Evolutionary conservation across 1,284 basidiomycete species (phyloP).

Genomic region (Amanita bisporigera): DNA sequence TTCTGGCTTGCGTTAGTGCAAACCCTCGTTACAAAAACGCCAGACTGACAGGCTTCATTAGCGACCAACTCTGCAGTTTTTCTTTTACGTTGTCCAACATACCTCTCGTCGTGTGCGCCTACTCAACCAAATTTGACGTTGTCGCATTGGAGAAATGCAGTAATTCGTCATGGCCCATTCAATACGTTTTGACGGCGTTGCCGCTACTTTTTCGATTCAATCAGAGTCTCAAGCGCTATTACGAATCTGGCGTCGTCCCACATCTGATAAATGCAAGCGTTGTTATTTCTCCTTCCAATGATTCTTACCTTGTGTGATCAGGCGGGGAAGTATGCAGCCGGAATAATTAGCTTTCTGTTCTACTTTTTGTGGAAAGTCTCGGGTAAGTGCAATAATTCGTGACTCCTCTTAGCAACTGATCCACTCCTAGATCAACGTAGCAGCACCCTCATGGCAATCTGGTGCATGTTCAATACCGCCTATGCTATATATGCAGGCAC

Average conservation of each 20-base stretch:
- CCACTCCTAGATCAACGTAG: slow-evolving; percentile 42
- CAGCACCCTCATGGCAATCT: slow-evolving; percentile 61
- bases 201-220: slow-evolving; percentile 79
- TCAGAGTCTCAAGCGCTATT: slow-evolving; percentile 88
- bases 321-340: slow-evolving; percentile 81
- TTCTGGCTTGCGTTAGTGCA: slow-evolving; percentile 78
- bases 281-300: not conserved
- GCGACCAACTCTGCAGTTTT: slow-evolving; percentile 85
- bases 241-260: slow-evolving; percentile 72
- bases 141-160: slow-evolving; percentile 54
- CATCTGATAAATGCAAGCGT: slow-evolving; percentile 85
- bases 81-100: slow-evolving; percentile 76
- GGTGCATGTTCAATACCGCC: slow-evolving; percentile 65
- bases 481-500: slow-evolving; percentile 74
- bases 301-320: slow-evolving; percentile 33
- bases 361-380: slow-evolving; percentile 79
- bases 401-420: slow-evolving; percentile 2
- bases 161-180: slow-evolving; percentile 61
- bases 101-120: slow-evolving; percentile 77
- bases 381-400: slow-evolving; percentile 47
- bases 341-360: slow-evolving; percentile 65
- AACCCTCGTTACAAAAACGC: slow-evolving; percentile 21
- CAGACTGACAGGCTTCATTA: slow-evolving; percentile 40
- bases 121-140: slow-evolving; percentile 57
- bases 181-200: slow-evolving; percentile 59